Evolutionary conservation across 441 rosid species (phyloP).

Genomic region (Hura crepitans): DNA sequence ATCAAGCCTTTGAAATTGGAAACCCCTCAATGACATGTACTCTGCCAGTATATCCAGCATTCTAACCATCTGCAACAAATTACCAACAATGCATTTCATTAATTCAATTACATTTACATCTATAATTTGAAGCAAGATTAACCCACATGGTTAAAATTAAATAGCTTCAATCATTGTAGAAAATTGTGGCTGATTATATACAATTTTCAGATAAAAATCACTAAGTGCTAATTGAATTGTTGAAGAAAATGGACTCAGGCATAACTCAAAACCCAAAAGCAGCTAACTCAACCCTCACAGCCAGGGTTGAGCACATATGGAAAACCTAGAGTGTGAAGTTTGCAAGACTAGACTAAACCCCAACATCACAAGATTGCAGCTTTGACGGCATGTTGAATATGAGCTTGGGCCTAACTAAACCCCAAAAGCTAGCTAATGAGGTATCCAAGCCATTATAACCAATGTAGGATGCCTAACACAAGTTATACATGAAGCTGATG

Average conservation of each 20-base stretch:
- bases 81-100: conserved; percentile 10
- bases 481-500: neutral
- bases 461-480: too few relatives aligned
- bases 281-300: too few relatives aligned
- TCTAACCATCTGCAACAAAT: conserved; percentile 78
- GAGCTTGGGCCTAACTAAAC: too few relatives aligned
- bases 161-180: neutral
- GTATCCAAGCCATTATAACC: too few relatives aligned
- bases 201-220: neutral
- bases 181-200: neutral
- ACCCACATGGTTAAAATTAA: neutral
- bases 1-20: conserved; percentile 97
- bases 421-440: too few relatives aligned
- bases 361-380: too few relatives aligned
- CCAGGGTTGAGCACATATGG: too few relatives aligned
- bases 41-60: conserved; percentile 96
- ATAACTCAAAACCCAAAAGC: too few relatives aligned
- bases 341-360: too few relatives aligned
- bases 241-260: too few relatives aligned
- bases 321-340: too few relatives aligned
- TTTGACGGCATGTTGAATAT: too few relatives aligned
- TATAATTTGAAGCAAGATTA: neutral
- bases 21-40: conserved; percentile 85
- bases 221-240: neutral
- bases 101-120: neutral